These are phyloP conservation scores for Pseudofabraea citricarpa DNA, from an alignment of 2,329 filamentous ascomycete species.

Conservation along the genomic window DNA sequence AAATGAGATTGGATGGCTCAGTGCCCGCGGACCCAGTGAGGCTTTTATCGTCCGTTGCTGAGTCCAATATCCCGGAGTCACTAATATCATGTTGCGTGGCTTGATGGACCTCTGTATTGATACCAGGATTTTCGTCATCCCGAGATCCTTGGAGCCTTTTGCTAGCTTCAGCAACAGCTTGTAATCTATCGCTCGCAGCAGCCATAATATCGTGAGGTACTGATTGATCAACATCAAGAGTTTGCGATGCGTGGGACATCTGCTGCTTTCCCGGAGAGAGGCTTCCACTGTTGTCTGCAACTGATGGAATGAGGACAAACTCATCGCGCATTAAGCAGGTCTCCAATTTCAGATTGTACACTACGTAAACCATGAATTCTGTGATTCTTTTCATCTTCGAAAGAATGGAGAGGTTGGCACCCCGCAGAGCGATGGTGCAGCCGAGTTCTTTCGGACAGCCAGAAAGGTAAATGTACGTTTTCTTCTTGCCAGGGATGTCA, in stretches of 20 bases:
- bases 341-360: constrained; percentile 95
- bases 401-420: constrained; percentile 67
- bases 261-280: constrained; percentile 31
- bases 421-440: constrained; percentile 89
- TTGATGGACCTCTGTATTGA: background rate
- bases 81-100: constrained; percentile 4
- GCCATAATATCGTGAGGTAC: constrained; percentile 12
- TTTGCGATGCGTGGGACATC: constrained; percentile 7
- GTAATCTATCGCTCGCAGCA: constrained; percentile 21
- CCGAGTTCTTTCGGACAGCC: constrained; percentile 86
- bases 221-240: constrained; percentile 3
- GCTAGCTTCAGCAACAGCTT: constrained; percentile 13
- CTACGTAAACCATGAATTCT: constrained; percentile 98
- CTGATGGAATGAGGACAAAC: constrained; percentile 75
- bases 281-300: constrained; percentile 42
- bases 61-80: constrained; percentile 7
- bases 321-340: constrained; percentile 92
- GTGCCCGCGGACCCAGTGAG: background rate
- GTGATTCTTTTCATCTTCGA: constrained; percentile 85
- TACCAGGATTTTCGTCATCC: constrained; percentile 2
- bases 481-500: constrained; percentile 68
- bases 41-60: constrained; percentile 5
- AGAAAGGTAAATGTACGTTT: constrained; percentile 93
- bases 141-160: background rate
- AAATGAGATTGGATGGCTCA: constrained; percentile 20